These are phyloP conservation scores for Kodamaea fukazawae DNA, from an alignment of 805 yeast genomes.

Conservation along the genomic window DNA sequence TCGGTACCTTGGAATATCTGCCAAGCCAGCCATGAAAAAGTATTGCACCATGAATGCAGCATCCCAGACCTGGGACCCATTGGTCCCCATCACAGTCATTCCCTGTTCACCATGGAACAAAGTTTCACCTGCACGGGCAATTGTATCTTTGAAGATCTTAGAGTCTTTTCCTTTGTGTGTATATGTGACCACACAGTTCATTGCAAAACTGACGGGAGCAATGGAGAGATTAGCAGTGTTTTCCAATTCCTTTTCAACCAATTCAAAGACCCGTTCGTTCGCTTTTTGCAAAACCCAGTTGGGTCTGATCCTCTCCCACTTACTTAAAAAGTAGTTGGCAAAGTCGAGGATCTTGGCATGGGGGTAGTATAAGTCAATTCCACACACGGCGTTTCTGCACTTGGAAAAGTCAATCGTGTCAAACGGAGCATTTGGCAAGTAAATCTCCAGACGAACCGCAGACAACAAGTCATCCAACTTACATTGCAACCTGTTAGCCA, in stretches of 20 bases:
- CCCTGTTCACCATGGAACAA: constrained; percentile 88
- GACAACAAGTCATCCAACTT: constrained; percentile 60
- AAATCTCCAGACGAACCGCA: constrained; percentile 78
- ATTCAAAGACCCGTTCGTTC: constrained; percentile 52
- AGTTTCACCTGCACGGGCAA: constrained; percentile 67
- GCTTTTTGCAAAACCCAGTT: constrained; percentile 58
- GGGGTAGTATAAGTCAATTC: constrained; percentile 91
- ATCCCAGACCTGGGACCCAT: constrained; percentile 98
- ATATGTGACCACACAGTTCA: constrained; percentile 70
- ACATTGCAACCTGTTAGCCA: constrained; percentile 54
- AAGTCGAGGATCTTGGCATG: constrained; percentile 67
- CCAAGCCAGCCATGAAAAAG: constrained; percentile 73
- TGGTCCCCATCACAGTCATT: constrained; percentile 92
- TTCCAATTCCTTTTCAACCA: constrained; percentile 67
- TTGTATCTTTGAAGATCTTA: constrained; percentile 50
- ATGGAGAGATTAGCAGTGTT: constrained; percentile 83
- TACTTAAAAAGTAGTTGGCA: constrained; percentile 56
- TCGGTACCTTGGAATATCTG: constrained; percentile 62
- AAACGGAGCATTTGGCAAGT: constrained; percentile 50
- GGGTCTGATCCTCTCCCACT: constrained; percentile 79
- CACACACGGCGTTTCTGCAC: constrained; percentile 83
- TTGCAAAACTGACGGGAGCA: constrained; percentile 91
- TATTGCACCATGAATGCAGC: constrained; percentile 88
- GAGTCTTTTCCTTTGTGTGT: constrained; percentile 71
- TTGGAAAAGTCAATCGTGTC: constrained; percentile 63